These are phyloP conservation scores for Naganishia randhawae DNA, from an alignment of 768 basidiomycete species.

Conservation along the genomic window DNA sequence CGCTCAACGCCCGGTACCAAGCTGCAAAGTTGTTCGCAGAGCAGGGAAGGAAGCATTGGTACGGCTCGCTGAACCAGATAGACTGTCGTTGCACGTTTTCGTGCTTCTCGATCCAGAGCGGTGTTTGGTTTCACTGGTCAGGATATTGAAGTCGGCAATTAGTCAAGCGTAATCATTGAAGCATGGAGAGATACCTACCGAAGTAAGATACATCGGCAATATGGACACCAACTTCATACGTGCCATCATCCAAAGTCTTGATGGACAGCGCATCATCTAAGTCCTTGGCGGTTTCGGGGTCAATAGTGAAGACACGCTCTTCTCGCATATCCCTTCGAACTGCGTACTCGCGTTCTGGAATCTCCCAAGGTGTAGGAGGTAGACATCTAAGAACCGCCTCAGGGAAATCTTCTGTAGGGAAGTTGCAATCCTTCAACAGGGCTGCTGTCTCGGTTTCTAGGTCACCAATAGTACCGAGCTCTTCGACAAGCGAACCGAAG, in stretches of 20 bases:
- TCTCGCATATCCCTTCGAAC: slow-evolving; percentile 79
- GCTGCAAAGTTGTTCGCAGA: slow-evolving; percentile 90
- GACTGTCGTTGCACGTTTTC: slow-evolving; percentile 93
- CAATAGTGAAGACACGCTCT: slow-evolving; percentile 87
- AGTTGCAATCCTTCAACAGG: slow-evolving; percentile 95
- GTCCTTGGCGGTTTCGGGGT: slow-evolving; percentile 83
- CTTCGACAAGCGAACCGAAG: slow-evolving; percentile 95
- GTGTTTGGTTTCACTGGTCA: slow-evolving; percentile 56
- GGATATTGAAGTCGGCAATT: background rate
- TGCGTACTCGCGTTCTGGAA: slow-evolving; percentile 85
- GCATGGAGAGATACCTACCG: slow-evolving; percentile 52
- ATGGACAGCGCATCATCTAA: slow-evolving; percentile 92
- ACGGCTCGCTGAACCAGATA: slow-evolving; percentile 94
- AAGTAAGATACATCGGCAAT: slow-evolving; percentile 95
- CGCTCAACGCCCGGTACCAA: slow-evolving; percentile 82
- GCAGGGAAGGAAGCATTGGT: slow-evolving; percentile 91
- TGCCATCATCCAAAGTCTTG: slow-evolving; percentile 83
- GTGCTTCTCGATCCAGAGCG: slow-evolving; percentile 94
- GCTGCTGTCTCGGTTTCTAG: slow-evolving; percentile 97
- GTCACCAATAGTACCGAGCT: slow-evolving; percentile 96
- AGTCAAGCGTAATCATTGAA: slow-evolving; percentile 51
- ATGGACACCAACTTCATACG: slow-evolving; percentile 88
- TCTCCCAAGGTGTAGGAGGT: slow-evolving; percentile 87
- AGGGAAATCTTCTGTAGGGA: slow-evolving; percentile 94
- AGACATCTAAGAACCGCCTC: slow-evolving; percentile 93